Base-by-base conservation (phyloP, 495 filamentous ascomycete genomes). In the Aspergillus ostianus region DNA sequence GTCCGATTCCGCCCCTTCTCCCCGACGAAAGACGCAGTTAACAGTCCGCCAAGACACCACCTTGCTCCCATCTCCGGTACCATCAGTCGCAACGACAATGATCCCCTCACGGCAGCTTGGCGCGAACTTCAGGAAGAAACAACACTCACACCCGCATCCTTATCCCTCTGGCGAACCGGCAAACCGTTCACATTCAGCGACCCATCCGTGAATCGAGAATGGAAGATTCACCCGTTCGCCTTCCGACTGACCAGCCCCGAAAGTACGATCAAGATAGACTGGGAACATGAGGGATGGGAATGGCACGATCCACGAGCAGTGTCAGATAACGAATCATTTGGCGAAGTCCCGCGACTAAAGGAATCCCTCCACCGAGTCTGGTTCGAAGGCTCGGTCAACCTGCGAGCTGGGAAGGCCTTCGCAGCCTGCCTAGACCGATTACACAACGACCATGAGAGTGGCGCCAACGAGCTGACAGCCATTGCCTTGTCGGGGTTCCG, bases 111-210 rank as follows among this genome's bases (percentile, higher is more conserved):
- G 2, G 78, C 85, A 0, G 87, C 87, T 49, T 82, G 81, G 76
- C 81, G 87, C 20, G 86, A 88, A 64, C 70, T 90, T 15, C 55
- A 63, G 4, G 87, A 90, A 70, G 87, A 89, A 64, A 89, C 87
- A 0, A 73, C 69, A 0, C 68, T 90, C 7, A 79, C 74, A 0
- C 51, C 72, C 0, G 56, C 67, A 0, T 76, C 80, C 0, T 56
- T 88, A 19, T 65, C 69, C 2, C 73, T 85, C 18, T 77, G 84
- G 59, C 79, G 85, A 36, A 74, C 77, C 4, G 87, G 87, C 17
- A 84, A 85, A 51, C 75, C 79, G 21, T 89, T 81, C 65, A 70
- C 77, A 9, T 87, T 89, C 59, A 58, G 57, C 15, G 87, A 89
- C 59, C 46, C 66, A 3, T 71, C 73, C 9, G 64, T 87, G 13